Evolutionary conservation across 1,284 basidiomycete species (phyloP).

Genomic region (Waitea zeae): DNA sequence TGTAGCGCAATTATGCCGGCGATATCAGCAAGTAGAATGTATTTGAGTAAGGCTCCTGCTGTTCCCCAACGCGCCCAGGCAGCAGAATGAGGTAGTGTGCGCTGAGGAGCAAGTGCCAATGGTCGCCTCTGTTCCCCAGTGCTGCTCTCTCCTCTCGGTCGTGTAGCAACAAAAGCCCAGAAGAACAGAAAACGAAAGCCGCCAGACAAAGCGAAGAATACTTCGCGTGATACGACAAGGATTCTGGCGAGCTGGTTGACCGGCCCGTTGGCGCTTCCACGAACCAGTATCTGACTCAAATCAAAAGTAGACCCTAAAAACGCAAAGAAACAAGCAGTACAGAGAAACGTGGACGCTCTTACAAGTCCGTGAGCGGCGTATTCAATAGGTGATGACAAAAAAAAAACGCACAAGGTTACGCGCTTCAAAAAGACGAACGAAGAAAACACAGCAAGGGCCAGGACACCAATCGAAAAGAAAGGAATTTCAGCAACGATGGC

Average conservation of each 20-base stretch:
- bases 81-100: constrained; percentile 31
- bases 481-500: constrained; percentile 49
- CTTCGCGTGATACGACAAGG: constrained; percentile 37
- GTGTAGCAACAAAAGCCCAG: constrained; percentile 44
- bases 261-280: constrained; percentile 14
- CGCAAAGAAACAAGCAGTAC: constrained; percentile 33
- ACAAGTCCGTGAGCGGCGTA: constrained; percentile 3
- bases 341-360: constrained; percentile 36
- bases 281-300: constrained; percentile 33
- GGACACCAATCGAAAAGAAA: constrained; percentile 44
- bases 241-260: constrained; percentile 17
- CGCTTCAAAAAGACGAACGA: constrained; percentile 43
- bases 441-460: constrained; percentile 44
- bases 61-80: constrained; percentile 48
- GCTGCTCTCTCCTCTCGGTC: too few relatives aligned
- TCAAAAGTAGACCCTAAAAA: constrained; percentile 52
- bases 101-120: too few relatives aligned
- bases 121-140: constrained; percentile 21
- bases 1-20: constrained; percentile 35
- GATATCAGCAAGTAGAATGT: constrained; percentile 24
- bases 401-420: constrained; percentile 30
- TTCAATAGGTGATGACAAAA: constrained; percentile 1
- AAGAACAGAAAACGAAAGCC: constrained; percentile 48
- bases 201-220: constrained; percentile 35
- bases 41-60: constrained; percentile 32